These are phyloP conservation scores for Saraca asoca DNA, from an alignment of 331 rosid genomes.

Conservation along the genomic window DNA sequence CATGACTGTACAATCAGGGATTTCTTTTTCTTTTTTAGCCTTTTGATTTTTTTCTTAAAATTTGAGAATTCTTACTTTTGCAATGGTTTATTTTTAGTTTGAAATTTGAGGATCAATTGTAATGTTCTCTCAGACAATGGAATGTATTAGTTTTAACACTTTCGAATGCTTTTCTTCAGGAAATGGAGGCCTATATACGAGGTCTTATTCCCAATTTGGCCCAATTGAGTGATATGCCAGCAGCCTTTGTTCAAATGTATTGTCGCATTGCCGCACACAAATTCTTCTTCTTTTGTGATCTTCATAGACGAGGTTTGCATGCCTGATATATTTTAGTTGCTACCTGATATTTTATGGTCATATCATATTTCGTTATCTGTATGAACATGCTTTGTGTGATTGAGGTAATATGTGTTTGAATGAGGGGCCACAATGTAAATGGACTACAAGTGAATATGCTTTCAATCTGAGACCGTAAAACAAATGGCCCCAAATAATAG, in stretches of 20 bases:
- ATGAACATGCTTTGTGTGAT: not conserved
- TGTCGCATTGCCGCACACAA: slow-evolving; percentile 45
- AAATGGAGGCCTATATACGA: slow-evolving; percentile 88
- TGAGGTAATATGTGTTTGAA: too few relatives aligned
- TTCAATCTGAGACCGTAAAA: too few relatives aligned
- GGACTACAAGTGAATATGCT: too few relatives aligned
- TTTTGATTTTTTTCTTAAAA: not conserved
- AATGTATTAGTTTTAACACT: not conserved
- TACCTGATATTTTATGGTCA: slow-evolving; percentile 25
- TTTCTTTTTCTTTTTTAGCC: not conserved
- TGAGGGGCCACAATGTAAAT: too few relatives aligned
- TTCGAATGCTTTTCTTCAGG: slow-evolving; percentile 50
- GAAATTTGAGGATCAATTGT: slow-evolving; percentile 24
- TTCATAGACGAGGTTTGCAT: slow-evolving; percentile 92
- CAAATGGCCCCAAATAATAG: too few relatives aligned
- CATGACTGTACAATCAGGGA: too few relatives aligned
- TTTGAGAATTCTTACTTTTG: slow-evolving; percentile 23
- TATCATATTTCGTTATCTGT: slow-evolving; percentile 13
- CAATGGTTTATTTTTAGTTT: not conserved
- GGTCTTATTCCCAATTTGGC: slow-evolving; percentile 98
- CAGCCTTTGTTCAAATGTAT: slow-evolving; percentile 71
- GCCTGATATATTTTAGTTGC: slow-evolving; percentile 33
- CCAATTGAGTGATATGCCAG: slow-evolving; percentile 81
- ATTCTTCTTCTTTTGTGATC: slow-evolving; percentile 97
- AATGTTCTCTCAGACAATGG: not conserved